Evolutionary conservation across 2,329 filamentous ascomycete genomes (phyloP), one percentile per base, ranked within the genome.

Genomic region (Aspergillus transmontanensis): DNA sequence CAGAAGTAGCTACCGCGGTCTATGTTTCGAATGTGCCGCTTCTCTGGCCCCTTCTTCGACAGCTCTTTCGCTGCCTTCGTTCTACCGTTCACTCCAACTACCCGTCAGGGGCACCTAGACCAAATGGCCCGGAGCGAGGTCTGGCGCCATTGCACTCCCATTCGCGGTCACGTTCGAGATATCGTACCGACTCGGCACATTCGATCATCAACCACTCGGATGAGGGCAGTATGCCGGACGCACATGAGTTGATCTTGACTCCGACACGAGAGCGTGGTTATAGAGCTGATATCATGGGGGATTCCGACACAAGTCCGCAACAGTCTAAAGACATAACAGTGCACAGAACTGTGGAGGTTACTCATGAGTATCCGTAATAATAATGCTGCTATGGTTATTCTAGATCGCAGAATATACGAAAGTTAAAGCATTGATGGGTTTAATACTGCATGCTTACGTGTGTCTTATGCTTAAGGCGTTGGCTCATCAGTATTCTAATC

Each of bases 31-130:
- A 58, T 30, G 14, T 58, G 16, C 56, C 56, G 4, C 43, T 58
- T 26, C 56, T 58, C 11, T 58, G 56, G 56, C 56, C 56, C 36
- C 28, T 58, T 16, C 56, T 58, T 19, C 41, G 32, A 11, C 26
- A 6, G 7, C 28, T 48, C 41, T 58, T 58, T 43, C 28, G 30
- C 28, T 41, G 32, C n/a, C 32, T 55, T 9, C 51, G 32, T 19
- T 23, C 51, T 7, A 36, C 51, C 5, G 30, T 14, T 10, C 30
- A 16, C 32, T 36, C 51, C 30, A 26, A 39, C 19, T 39, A 23
- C 32, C 16, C 51, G 14, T 36, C 32, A 2, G n/a, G n/a, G 16
- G n/a, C n/a, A 16, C 32, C 32, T 1, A 36, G 6, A 4, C 21
- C 32, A 4, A 51, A 16, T 19, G 48, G 26, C 3, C 48, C 28